phyloP scores from a whole-genome alignment of 129 eudicot species.

The Saussurea involucrata region DNA sequence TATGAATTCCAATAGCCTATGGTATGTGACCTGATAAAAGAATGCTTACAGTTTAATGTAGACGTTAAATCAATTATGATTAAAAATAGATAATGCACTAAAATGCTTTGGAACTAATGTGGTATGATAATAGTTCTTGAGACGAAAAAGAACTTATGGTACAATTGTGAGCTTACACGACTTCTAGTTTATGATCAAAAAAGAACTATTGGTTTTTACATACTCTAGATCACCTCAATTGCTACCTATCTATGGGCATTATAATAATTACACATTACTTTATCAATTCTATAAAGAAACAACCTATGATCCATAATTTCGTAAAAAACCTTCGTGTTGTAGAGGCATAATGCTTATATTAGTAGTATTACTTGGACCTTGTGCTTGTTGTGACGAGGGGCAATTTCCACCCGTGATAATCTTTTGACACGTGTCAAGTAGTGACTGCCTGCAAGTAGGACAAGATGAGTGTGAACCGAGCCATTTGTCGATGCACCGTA shows the following conservation, averaged over 20 bases:
- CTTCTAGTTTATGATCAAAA: neutral
- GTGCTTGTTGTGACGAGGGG: slow-evolving; percentile 6
- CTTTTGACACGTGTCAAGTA: slow-evolving; percentile 71
- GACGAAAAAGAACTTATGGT: neutral
- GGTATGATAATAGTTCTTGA: neutral
- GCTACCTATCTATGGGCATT: neutral
- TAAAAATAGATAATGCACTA: neutral
- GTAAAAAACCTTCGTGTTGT: slow-evolving; percentile 58
- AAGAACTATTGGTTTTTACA: neutral
- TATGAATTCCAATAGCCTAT: neutral
- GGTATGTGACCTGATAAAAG: neutral
- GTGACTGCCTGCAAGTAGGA: slow-evolving; percentile 83
- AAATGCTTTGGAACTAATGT: neutral
- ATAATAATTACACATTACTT: slow-evolving; percentile 4
- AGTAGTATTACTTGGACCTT: slow-evolving; percentile 22
- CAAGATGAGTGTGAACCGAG: slow-evolving; percentile 79
- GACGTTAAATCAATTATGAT: neutral
- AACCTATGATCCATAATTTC: slow-evolving; percentile 31
- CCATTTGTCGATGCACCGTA: slow-evolving; percentile 84
- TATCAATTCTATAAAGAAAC: neutral
- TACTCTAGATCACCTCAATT: neutral
- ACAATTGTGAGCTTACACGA: neutral
- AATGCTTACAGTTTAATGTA: neutral
- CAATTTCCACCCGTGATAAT: slow-evolving; percentile 33
- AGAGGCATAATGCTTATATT: slow-evolving; percentile 52